phyloP scores from a whole-genome alignment of 306 rosid species.

The Coriaria nepalensis region DNA sequence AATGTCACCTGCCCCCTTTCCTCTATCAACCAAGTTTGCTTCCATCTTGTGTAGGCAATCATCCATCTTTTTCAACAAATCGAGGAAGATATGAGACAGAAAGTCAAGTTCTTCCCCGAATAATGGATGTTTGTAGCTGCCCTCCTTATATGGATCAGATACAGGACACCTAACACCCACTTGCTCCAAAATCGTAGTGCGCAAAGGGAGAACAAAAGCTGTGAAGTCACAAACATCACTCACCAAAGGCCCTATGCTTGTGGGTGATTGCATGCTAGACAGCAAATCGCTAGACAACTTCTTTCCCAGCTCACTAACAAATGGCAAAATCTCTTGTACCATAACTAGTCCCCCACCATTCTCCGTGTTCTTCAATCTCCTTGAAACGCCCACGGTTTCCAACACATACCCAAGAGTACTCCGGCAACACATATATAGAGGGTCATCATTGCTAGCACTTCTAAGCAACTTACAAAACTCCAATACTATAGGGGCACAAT shows the following conservation, averaged over 20 bases:
- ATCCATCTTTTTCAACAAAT: slow-evolving; percentile 36
- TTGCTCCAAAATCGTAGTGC: slow-evolving; percentile 9
- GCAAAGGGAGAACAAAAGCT: slow-evolving; percentile 30
- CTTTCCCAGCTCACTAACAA: slow-evolving; percentile 34
- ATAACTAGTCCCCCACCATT: slow-evolving; percentile 14
- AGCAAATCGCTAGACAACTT: slow-evolving; percentile 35
- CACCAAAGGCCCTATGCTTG: slow-evolving; percentile 22
- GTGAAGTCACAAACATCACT: slow-evolving; percentile 39
- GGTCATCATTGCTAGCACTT: slow-evolving; percentile 27
- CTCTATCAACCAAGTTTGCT: slow-evolving; percentile 24
- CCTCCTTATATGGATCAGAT: slow-evolving; percentile 4
- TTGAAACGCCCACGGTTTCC: slow-evolving; percentile 16
- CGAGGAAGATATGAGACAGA: slow-evolving; percentile 20
- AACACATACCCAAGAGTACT: slow-evolving; percentile 31
- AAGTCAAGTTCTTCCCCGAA: slow-evolving; percentile 29
- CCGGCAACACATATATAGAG: slow-evolving; percentile 42
- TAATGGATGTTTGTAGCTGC: slow-evolving; percentile 14
- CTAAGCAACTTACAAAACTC: slow-evolving; percentile 60
- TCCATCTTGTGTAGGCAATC: slow-evolving; percentile 38
- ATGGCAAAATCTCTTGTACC: slow-evolving; percentile 32
- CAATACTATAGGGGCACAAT: slow-evolving; percentile 29
- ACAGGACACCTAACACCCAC: slow-evolving; percentile 12
- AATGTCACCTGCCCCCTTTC: slow-evolving; percentile 20
- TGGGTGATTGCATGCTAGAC: slow-evolving; percentile 29
- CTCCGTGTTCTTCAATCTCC: slow-evolving; percentile 9